A percentile compares a stretch with the other conserved stretches of the same genome.
These are phyloP conservation scores for Metschnikowia bowlesiae DNA, from an alignment of 805 yeast species.

Conservation along the genomic window DNA sequence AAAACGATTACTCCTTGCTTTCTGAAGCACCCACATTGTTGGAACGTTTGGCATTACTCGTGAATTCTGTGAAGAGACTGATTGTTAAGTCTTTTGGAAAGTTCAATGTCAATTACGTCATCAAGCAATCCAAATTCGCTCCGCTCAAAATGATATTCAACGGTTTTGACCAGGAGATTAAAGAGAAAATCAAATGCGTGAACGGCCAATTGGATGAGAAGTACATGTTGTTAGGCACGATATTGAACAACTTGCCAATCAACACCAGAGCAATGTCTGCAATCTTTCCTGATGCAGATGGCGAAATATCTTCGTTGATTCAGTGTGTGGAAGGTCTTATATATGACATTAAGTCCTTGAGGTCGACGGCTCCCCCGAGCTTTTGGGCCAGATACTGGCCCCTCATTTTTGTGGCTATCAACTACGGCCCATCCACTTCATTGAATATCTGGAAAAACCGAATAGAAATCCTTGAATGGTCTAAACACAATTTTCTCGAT, in stretches of 20 bases:
- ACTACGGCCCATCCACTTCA: constrained; percentile 53
- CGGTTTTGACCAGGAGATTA: constrained; percentile 25
- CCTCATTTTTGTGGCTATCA: constrained; percentile 30
- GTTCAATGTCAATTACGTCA: constrained; percentile 13
- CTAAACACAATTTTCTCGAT: constrained; percentile 55
- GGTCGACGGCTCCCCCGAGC: constrained; percentile 12
- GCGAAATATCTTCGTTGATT: constrained; percentile 3
- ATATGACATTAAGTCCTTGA: neutral
- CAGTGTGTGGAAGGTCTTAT: constrained; percentile 5
- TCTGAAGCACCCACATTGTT: neutral
- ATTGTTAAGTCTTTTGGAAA: neutral
- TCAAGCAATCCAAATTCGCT: constrained; percentile 12
- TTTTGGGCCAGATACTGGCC: constrained; percentile 60
- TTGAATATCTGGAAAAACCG: constrained; percentile 46
- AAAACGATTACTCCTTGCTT: neutral
- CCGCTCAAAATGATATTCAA: constrained; percentile 17
- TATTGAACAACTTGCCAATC: constrained; percentile 20
- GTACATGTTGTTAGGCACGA: constrained; percentile 22
- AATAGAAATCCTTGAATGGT: constrained; percentile 51
- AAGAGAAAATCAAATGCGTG: constrained; percentile 19
- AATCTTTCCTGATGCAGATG: constrained; percentile 4
- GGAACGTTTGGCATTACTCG: neutral
- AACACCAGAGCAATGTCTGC: constrained; percentile 2
- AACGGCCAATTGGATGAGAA: constrained; percentile 20
- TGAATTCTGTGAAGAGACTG: constrained; percentile 5